Percentiles rank a stretch among this genome's conserved stretches.
Conservation (phyloP, 1,284 basidiomycete genomes). For the Filobasidium uniguttulatum region DNA sequence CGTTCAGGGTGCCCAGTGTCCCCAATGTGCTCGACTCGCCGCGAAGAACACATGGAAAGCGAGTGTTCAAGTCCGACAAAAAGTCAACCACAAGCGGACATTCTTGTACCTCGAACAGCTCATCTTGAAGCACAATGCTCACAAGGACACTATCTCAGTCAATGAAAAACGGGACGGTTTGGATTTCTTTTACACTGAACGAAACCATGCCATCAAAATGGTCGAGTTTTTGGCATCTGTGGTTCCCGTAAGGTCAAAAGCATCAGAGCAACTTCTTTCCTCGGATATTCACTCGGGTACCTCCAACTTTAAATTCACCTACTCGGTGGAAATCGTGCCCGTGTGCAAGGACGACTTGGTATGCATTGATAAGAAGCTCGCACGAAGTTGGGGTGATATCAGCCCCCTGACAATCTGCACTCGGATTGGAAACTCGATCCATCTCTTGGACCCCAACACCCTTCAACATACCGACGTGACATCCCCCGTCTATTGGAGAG, state of each 20-base stretch:
- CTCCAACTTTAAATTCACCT: slow-evolving; percentile 94
- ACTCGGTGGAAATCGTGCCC: slow-evolving; percentile 91
- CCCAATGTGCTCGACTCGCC: slow-evolving; percentile 80
- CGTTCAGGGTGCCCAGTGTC: slow-evolving; percentile 90
- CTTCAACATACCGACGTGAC: slow-evolving; percentile 71
- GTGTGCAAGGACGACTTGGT: slow-evolving; percentile 97
- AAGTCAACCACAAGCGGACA: slow-evolving; percentile 93
- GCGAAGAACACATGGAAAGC: slow-evolving; percentile 99
- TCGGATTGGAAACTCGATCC: slow-evolving; percentile 80
- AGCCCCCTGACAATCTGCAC: slow-evolving; percentile 73
- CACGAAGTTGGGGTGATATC: slow-evolving; percentile 74
- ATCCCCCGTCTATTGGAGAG: slow-evolving; percentile 75
- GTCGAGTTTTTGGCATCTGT: slow-evolving; percentile 83
- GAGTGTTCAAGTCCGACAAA: slow-evolving; percentile 91
- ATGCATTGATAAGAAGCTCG: slow-evolving; percentile 69
- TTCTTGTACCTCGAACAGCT: slow-evolving; percentile 97
- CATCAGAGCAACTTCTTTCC: slow-evolving; percentile 85
- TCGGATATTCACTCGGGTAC: slow-evolving; percentile 83
- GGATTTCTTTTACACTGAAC: slow-evolving; percentile 88
- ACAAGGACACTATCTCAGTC: slow-evolving; percentile 88
- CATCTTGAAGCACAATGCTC: slow-evolving; percentile 90
- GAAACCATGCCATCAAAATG: slow-evolving; percentile 92
- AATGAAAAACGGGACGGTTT: slow-evolving; percentile 88
- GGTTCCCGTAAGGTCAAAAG: slow-evolving; percentile 77
- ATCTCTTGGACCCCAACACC: slow-evolving; percentile 78